Percentiles rank a stretch among this genome's conserved stretches.
Conservation (phyloP, 371 early-diverging fungal genomes). For the Blastocladiella emersonii region DNA sequence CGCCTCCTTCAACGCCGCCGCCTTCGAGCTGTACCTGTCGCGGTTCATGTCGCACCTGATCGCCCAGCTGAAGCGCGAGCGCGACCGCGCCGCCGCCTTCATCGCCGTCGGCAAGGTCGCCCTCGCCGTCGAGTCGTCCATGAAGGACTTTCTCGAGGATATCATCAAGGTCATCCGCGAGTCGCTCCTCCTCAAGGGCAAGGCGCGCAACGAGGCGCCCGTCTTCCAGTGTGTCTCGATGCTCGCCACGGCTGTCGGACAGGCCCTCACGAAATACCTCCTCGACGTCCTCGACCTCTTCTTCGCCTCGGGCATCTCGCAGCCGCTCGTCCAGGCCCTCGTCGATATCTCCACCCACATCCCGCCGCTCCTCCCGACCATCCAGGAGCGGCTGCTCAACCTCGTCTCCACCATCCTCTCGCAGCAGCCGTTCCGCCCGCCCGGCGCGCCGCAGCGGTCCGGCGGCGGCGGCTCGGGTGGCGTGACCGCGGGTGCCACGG, state of each 20-base stretch:
- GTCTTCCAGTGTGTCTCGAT: conserved; percentile 74
- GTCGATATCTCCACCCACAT: conserved; percentile 67
- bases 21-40: conserved; percentile 59
- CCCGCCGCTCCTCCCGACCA: conserved; percentile 62
- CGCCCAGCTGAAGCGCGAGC: conserved; percentile 55
- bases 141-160: conserved; percentile 64
- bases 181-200: conserved; percentile 35
- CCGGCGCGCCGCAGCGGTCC: conserved; percentile 47
- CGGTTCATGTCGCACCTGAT: conserved; percentile 64
- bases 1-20: conserved; percentile 64
- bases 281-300: conserved; percentile 80
- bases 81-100: conserved; percentile 63
- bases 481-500: no score
- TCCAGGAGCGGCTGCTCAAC: conserved; percentile 83
- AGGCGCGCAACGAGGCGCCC: conserved; percentile 37
- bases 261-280: conserved; percentile 68
- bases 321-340: conserved; percentile 66
- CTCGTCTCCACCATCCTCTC: conserved; percentile 74
- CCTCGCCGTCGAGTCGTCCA: conserved; percentile 61
- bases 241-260: conserved; percentile 81
- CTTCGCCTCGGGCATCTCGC: conserved; percentile 75
- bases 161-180: conserved; percentile 61
- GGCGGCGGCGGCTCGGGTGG: not conserved
- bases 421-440: conserved; percentile 70
- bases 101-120: conserved; percentile 76